Evolutionary conservation across 2,329 filamentous ascomycete species (phyloP).

Genomic region (Beauveria pseudobassiana): DNA sequence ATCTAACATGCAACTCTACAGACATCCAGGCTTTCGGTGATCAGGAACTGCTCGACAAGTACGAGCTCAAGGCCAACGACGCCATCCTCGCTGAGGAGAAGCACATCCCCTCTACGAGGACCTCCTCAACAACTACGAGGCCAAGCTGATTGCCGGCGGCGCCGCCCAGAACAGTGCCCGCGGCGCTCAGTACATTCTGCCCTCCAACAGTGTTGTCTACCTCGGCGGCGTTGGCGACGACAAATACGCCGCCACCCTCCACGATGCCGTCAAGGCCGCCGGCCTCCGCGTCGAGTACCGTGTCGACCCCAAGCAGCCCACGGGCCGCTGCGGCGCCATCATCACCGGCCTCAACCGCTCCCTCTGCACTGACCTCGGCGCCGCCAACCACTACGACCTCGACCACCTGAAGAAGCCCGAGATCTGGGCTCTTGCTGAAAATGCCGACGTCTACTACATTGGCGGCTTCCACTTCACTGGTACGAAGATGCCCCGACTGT

Average conservation of each 20-base stretch:
- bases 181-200: conserved; percentile 92
- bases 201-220: conserved; percentile 83
- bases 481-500: conserved; percentile 15
- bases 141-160: conserved; percentile 90
- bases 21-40: conserved; percentile 88
- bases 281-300: conserved; percentile 94
- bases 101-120: conserved; percentile 89
- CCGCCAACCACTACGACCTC: conserved; percentile 94
- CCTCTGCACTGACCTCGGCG: conserved; percentile 90
- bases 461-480: conserved; percentile 93
- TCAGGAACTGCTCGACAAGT: conserved; percentile 82
- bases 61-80: conserved; percentile 90
- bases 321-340: conserved; percentile 90
- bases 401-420: conserved; percentile 86
- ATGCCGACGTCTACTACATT: conserved; percentile 83
- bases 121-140: conserved; percentile 82
- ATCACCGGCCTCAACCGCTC: conserved; percentile 95
- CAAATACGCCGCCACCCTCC: conserved; percentile 86
- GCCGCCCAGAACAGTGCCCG: conserved; percentile 96
- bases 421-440: conserved; percentile 87
- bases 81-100: conserved; percentile 93
- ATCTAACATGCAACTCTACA: conserved; percentile 25
- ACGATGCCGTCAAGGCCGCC: conserved; percentile 76
- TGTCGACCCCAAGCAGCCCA: conserved; percentile 74
- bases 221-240: conserved; percentile 91